Evolutionary conservation across 1,139 yeast genomes (phyloP), one percentile per base, ranked within the genome.

Genomic region (Zygosaccharomyces pseudobailii): DNA sequence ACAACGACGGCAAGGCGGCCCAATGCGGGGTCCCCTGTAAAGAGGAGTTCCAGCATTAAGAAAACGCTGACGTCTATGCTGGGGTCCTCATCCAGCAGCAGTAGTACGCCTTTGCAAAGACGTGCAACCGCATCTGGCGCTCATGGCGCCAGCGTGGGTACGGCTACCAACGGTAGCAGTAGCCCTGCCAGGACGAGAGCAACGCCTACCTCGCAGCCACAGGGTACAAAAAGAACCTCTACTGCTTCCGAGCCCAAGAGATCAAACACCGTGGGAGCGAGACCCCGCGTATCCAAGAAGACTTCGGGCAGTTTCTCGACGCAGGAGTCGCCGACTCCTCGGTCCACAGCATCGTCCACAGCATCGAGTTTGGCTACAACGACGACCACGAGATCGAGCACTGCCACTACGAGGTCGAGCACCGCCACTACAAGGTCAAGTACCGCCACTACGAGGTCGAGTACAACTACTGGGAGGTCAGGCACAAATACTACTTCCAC

Each of bases 21-120:
- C 5, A 38, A 28, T 21, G 17, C 33, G 22, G 23, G 34, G 30
- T 38, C 41, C 13, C 41, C 41, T 3, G 13, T 38, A 17, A 38
- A 47, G 36, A 38, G 49, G 25, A 45, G 47, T 7, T 59, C 61
- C 10, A 50, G 61, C 4, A 52, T 61, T 20, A 61, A 56, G 42
- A 54, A 50, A 30, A 58, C 61, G 4, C 44, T 61, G 9, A 54
- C 62, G 4, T 55, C 59, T 6, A 47, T 61, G 22, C 47, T 61
- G 21, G 48, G 53, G 2, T 9, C 33, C 17, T 30, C 33, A 6
- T 30, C 33, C 33, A 30, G 2, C 34, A 4, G 10, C 34, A 7
- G 27, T 24, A 19, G 34, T 17, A 17, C 41, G 13, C 22, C 41
- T 28, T 13, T 28, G 19, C 21, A 20, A 17, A 38, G 34, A 10